Base-by-base conservation (phyloP, 2,329 filamentous ascomycete species). In the Chaetomium sp. region DNA sequence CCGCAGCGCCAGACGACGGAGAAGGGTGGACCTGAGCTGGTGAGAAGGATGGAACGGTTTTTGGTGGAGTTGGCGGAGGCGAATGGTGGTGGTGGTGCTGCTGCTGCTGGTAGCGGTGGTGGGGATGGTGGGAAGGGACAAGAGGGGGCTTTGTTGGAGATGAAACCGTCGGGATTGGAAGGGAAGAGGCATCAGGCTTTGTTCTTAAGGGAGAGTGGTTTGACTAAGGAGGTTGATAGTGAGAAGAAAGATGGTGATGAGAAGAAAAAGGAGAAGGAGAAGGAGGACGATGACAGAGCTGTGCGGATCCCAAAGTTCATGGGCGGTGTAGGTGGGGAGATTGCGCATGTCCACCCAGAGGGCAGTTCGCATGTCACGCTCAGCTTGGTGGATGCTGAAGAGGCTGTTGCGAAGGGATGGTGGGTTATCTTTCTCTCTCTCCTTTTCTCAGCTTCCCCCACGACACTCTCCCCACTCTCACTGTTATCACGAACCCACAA, bases 1-100 rank as follows among this genome's bases (percentile, higher is more conserved):
- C 73, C 73, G 9, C 73, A 75, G 63, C 68, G 73, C 2, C 73
- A 74, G 64, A 68, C 62, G 4, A 66, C 58, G 2, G 64, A 70
- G 34, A 45, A 36, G 0, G 66, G 62, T 3, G 6, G 58, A 6
- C 43, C 32, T 4, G 55, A 45, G 5, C 59, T 54, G 27, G 42
- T 65, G 0, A 56, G 36, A 11, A 46, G 49, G 27, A 67, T 70
- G 65, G 57, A 62, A 14, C 61, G 55, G n/a, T 68, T 66, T 58
- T 50, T 73, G 1, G 49, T 14, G 0, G 57, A 50, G 0, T 34
- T 68, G 0, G 68, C 61, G 1, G 52, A 34, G 0, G 60, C 19
- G 19, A 27, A 27, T 27, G 19, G 19, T 27, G 19, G 19, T 27
- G 19, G 19, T 27, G 19, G 19, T 27, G 19, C 19, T 27, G 19